Evolutionary conservation across 139 green algal genomes (phyloP), one percentile per base, ranked within the genome.

Genomic region (Volvox reticuliferus): DNA sequence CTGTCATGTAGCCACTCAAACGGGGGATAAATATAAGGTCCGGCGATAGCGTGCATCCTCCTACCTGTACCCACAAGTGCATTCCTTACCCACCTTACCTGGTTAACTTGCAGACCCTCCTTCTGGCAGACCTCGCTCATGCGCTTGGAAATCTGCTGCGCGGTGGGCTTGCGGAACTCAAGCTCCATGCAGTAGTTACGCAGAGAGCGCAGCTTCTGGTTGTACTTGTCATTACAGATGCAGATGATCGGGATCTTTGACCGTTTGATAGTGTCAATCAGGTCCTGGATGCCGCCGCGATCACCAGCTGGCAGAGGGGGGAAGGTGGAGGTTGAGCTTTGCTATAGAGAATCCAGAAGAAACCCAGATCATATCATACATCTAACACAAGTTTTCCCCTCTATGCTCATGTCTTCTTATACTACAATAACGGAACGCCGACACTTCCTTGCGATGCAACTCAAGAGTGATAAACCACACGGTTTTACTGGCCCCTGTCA

Each of bases 201-300:
- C 79, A 99, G 94, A 1, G 92, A 95, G 79, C 96, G 96, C 33
- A 99, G 94, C 95, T 99, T 99, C 89, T 92, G 96, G 86, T 91
- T 95, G 93, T 99, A 99, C 93, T 99, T 99, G 94, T 99, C 98
- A 90, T 99, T 99, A 96, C 97, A 99, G 91, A 99, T 99, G 95
- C 95, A 97, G 89, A 99, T 98, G 94, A 99, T 99, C 91, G 98
- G 98, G 79, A 99, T 93, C 91, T 97, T 97, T 81, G 88, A 95
- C 30, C 89, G 91, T 75, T 97, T 95, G 91, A 99, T 99, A 82
- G 94, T 99, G 55, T 96, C 62, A 32, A 99, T 99, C 28, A 99
- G 93, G 88, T 99, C 98, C 13, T 93, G 77, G 30, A 99, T 95
- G 62, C 98, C 98, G 26, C 98, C 98, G 12, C 98, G 94, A 93